Evolutionary conservation across 1,284 basidiomycete genomes (phyloP).

Genomic region (Anthracocystis panici-leucophaei): DNA sequence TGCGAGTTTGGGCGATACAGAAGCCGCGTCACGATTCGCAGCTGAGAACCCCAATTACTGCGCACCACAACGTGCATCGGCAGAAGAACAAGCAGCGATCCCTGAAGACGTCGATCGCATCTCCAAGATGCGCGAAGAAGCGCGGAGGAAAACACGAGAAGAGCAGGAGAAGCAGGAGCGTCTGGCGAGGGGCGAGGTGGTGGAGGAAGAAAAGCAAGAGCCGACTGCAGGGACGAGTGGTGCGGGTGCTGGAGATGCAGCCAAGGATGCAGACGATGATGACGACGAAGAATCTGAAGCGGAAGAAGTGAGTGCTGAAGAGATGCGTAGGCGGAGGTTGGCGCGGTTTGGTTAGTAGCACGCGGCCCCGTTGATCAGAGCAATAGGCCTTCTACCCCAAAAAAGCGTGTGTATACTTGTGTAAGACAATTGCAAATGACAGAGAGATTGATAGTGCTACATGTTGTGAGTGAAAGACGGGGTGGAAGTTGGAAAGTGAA

Average conservation of each 20-base stretch:
- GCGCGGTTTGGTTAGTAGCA: conserved; percentile 52
- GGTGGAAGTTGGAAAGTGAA: background rate
- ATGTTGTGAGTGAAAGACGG: conserved; percentile 9
- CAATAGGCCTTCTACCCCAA: background rate
- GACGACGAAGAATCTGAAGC: conserved; percentile 55
- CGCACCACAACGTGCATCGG: background rate
- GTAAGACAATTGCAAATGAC: conserved; percentile 16
- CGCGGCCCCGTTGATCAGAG: too few species aligned
- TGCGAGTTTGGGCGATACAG: conserved; percentile 54
- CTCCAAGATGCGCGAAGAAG: conserved; percentile 54
- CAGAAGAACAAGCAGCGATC: conserved; percentile 32
- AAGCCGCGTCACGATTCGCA: conserved; percentile 29
- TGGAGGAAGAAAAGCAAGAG: conserved; percentile 20
- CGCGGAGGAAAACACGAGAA: conserved; percentile 41
- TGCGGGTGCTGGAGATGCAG: conserved; percentile 9
- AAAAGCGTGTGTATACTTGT: conserved; percentile 2
- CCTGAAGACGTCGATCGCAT: conserved; percentile 60
- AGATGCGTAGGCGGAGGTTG: conserved; percentile 54
- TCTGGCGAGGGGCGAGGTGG: conserved; percentile 30
- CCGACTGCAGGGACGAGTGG: conserved; percentile 7
- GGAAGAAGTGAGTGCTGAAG: conserved; percentile 56
- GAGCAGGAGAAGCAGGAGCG: conserved; percentile 42
- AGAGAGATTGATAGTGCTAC: conserved; percentile 26
- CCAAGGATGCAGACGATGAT: conserved; percentile 30
- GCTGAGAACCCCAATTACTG: conserved; percentile 22